These are phyloP conservation scores for Leishmania tropica DNA, from an alignment of 208 protist genomes.

Conservation along the genomic window DNA sequence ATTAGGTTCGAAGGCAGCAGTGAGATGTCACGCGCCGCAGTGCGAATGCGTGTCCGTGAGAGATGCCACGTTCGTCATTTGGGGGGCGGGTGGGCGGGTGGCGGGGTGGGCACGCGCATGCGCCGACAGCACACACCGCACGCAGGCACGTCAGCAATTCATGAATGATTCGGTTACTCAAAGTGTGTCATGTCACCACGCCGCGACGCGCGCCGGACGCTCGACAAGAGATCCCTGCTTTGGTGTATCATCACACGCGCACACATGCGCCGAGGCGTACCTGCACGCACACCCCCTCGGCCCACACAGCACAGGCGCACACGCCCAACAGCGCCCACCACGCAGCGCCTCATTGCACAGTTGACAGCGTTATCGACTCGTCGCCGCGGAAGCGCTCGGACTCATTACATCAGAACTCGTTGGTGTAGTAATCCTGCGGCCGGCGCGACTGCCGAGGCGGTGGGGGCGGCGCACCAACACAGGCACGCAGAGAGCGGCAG, in stretches of 20 bases:
- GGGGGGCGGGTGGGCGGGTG: neutral
- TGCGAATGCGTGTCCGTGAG: constrained; percentile 15
- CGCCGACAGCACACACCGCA: neutral
- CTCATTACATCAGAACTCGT: constrained; percentile 34
- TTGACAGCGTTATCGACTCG: constrained; percentile 8
- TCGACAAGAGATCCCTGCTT: constrained; percentile 53
- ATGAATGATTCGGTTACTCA: constrained; percentile 33
- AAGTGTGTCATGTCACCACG: constrained; percentile 49
- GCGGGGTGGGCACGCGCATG: neutral
- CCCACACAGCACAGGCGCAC: neutral
- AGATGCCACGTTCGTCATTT: constrained; percentile 20
- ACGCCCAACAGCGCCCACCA: neutral
- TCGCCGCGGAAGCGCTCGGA: constrained; percentile 11
- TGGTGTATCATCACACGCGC: constrained; percentile 38
- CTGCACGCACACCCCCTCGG: neutral
- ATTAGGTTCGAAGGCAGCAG: constrained; percentile 4
- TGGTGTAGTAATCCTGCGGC: constrained; percentile 5
- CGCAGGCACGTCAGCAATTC: neutral
- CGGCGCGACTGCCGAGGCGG: neutral
- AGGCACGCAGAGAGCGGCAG: neutral
- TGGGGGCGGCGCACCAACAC: neutral
- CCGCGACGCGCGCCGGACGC: constrained; percentile 17
- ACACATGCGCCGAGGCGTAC: neutral
- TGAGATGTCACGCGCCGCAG: constrained; percentile 11
- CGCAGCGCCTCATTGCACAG: neutral